Conservation (phyloP, 768 basidiomycete species). For the Lactarius sp. region DNA sequence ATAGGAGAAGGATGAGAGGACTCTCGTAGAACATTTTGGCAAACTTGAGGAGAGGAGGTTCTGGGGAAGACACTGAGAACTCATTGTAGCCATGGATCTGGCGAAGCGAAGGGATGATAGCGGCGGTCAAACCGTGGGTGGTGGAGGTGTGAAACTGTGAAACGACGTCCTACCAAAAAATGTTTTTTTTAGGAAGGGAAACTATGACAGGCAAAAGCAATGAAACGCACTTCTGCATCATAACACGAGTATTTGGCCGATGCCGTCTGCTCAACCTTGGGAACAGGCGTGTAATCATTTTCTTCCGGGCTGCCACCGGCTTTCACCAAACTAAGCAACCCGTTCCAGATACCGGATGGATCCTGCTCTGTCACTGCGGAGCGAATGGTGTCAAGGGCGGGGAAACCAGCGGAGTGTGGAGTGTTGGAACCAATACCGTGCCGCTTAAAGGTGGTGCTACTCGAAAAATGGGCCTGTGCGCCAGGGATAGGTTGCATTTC, state of each 20-base stretch:
- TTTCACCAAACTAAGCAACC: conserved; percentile 36
- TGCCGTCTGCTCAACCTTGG: conserved; percentile 11
- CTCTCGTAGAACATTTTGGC: conserved; percentile 94
- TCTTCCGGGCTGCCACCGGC: conserved; percentile 37
- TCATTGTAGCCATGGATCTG: conserved; percentile 86
- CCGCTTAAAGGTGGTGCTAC: conserved; percentile 72
- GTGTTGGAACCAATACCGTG: conserved; percentile 46
- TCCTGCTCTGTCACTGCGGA: conserved; percentile 30
- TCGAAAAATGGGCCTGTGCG: conserved; percentile 72
- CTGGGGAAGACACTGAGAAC: conserved; percentile 79
- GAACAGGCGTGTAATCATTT: conserved; percentile 35
- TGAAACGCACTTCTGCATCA: conserved; percentile 15
- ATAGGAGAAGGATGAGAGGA: conserved; percentile 84
- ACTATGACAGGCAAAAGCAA: not conserved
- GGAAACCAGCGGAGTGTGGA: conserved; percentile 33
- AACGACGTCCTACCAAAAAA: conserved; percentile 58
- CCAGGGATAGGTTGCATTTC: conserved; percentile 50
- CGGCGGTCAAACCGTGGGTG: conserved; percentile 54
- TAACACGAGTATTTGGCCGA: conserved; percentile 11
- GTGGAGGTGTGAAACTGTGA: conserved; percentile 62
- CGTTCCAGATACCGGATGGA: conserved; percentile 44
- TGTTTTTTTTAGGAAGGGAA: conserved; percentile 1
- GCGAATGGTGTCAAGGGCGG: conserved; percentile 34
- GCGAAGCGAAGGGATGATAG: conserved; percentile 59
- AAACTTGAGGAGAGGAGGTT: conserved; percentile 82